phyloP scores from a whole-genome alignment of 495 filamentous ascomycete species.

The Hyaloscypha hepaticicola region DNA sequence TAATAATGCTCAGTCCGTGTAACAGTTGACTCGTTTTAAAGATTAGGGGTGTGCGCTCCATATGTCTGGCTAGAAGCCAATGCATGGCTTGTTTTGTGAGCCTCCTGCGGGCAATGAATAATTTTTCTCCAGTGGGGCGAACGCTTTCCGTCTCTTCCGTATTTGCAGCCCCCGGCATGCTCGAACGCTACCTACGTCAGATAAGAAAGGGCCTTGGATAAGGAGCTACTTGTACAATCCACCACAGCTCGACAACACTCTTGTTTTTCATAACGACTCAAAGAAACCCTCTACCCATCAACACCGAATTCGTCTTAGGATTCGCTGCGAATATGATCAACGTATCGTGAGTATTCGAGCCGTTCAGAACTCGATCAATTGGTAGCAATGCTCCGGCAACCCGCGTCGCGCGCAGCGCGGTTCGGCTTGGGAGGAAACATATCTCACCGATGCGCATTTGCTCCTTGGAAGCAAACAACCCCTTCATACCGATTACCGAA shows the following conservation, averaged over 20 bases:
- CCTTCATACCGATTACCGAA: background rate
- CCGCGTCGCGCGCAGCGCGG: conserved; percentile 14
- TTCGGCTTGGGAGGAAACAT: background rate
- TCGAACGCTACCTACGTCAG: conserved; percentile 13
- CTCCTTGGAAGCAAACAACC: conserved; percentile 1
- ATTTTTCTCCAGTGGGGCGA: background rate
- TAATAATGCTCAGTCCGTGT: background rate
- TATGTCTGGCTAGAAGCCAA: background rate
- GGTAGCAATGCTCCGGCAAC: conserved; percentile 26
- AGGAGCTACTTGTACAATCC: background rate
- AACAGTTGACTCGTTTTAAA: background rate
- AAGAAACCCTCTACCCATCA: background rate
- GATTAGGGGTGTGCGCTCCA: background rate
- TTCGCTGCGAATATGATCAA: conserved; percentile 4
- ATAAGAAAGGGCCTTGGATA: conserved; percentile 18
- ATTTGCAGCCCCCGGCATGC: background rate
- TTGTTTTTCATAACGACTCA: background rate
- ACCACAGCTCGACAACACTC: background rate
- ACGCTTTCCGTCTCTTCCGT: background rate
- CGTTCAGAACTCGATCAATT: conserved; percentile 9
- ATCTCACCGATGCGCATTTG: background rate
- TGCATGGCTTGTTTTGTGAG: background rate
- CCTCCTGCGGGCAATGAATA: background rate
- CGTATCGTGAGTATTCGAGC: background rate
- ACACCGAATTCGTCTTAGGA: background rate